These are phyloP conservation scores for Wallacemonas sp. DNA, from an alignment of 208 protist species.

Conservation along the genomic window DNA sequence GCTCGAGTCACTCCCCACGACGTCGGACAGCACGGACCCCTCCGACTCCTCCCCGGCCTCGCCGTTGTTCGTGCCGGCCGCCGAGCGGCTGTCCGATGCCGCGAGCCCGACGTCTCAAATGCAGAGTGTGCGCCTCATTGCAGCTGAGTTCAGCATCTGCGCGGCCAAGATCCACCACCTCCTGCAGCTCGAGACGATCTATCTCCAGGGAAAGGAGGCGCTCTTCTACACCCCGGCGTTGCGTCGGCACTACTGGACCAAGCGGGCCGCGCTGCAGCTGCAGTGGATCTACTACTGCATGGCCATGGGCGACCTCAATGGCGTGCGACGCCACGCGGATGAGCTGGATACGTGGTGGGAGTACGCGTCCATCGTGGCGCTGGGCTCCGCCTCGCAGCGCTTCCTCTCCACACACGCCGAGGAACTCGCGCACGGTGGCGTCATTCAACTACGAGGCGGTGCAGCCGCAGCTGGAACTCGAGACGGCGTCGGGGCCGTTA, in stretches of 20 bases:
- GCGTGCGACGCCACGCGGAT: slow-evolving; percentile 20
- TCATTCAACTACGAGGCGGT: neutral
- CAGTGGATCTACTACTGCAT: slow-evolving; percentile 48
- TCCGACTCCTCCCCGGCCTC: neutral
- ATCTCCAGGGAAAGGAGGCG: slow-evolving; percentile 28
- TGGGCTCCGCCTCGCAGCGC: slow-evolving; percentile 16
- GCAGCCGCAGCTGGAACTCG: neutral
- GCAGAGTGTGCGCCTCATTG: slow-evolving; percentile 1
- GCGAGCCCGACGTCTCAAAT: neutral
- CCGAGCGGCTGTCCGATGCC: too few species aligned
- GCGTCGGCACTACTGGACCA: slow-evolving; percentile 30
- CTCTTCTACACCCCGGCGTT: slow-evolving; percentile 17
- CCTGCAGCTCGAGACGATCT: slow-evolving; percentile 25
- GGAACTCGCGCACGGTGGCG: neutral
- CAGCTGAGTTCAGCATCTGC: slow-evolving; percentile 6
- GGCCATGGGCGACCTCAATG: slow-evolving; percentile 38
- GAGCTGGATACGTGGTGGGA: slow-evolving; percentile 21
- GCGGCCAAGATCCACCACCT: slow-evolving; percentile 13
- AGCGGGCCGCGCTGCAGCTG: slow-evolving; percentile 24
- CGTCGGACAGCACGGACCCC: too few species aligned
- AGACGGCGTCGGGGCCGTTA: neutral
- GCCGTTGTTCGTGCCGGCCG: too few species aligned
- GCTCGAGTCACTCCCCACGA: too few species aligned
- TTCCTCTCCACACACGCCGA: slow-evolving; percentile 1
- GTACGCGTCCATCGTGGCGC: slow-evolving; percentile 14